These are phyloP conservation scores for Canna indica DNA, from an alignment of 176 grass and related monocot genomes.

Conservation along the genomic window DNA sequence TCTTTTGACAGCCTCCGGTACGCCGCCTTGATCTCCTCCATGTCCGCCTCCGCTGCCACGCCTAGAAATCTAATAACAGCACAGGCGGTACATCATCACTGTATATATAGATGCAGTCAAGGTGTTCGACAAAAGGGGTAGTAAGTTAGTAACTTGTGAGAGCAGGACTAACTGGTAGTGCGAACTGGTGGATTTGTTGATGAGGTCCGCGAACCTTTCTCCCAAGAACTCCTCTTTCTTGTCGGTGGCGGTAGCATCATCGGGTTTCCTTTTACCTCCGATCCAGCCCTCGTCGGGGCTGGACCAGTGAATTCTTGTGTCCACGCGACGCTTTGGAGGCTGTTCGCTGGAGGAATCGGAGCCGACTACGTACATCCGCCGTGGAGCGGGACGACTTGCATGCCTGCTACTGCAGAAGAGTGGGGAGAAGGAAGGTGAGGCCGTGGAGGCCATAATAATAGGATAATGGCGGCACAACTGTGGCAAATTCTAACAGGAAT, in stretches of 20 bases:
- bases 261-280: conserved; percentile 38
- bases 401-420: conserved; percentile 14
- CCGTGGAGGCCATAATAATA: conserved; percentile 30
- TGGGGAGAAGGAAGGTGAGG: conserved; percentile 31
- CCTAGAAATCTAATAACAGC: conserved; percentile 49
- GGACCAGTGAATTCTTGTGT: conserved; percentile 93
- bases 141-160: neutral
- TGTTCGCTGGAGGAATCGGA: conserved; percentile 31
- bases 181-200: conserved; percentile 47
- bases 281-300: conserved; percentile 83
- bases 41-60: conserved; percentile 42
- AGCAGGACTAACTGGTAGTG: conserved; percentile 64
- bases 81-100: neutral
- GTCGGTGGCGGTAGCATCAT: conserved; percentile 1
- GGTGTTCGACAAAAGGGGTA: conserved; percentile 1
- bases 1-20: conserved; percentile 89
- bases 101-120: neutral
- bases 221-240: conserved; percentile 35
- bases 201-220: conserved; percentile 62
- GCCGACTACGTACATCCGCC: conserved; percentile 4
- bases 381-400: neutral
- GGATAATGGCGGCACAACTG: neutral
- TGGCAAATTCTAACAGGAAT: too few species aligned
- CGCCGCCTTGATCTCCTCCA: conserved; percentile 85
- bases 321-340: conserved; percentile 42